Evolutionary conservation across 805 yeast genomes (phyloP), one percentile per base, ranked within the genome.

Genomic region (Candida sanyiensis): DNA sequence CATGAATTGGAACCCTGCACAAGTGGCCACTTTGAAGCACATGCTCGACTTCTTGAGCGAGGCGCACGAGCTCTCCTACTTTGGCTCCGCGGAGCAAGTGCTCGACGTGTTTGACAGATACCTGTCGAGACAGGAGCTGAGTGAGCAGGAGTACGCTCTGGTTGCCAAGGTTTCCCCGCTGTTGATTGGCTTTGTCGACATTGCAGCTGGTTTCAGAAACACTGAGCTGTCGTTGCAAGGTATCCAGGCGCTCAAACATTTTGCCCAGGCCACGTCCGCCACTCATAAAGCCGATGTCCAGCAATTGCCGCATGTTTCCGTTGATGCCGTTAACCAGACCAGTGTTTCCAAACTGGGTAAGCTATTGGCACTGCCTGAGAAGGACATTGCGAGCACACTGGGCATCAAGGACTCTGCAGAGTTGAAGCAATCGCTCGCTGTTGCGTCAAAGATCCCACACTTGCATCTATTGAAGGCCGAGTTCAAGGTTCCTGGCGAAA

Each of bases 401-500:
- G 84, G 84, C 18, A 70, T 77, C 34, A 48, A 64, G 19, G 57
- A 57, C 28, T 58, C 66, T 8, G 41, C 50, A 2, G 60, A 75
- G 45, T 58, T 83, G 39, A 56, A 69, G 18, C 64, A 64, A 21
- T 70, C 83, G 1, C 55, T 79, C 35, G 58, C 62, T 3, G 70
- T 77, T 42, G 94, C 89, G 1, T 56, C 72, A 3, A 65, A 70
- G 23, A 74, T 88, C 24, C 96, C 97, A 30, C 61, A 68, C 33
- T 60, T 89, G 35, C 76, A 81, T 51, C 64, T 88, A 12, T 47
- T 88, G 21, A 75, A 73, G 37, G 80, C 94, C 30, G 76, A 74
- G 42, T 87, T 87, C 63, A 71, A 73, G 46, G 96, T 90, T 30
- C 90, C 96, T 4, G 97, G 97, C 24, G 97, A 89, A 65, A 57